These are phyloP conservation scores for Spergularia azorica DNA, from an alignment of 179 eudicot genomes.

Conservation along the genomic window DNA sequence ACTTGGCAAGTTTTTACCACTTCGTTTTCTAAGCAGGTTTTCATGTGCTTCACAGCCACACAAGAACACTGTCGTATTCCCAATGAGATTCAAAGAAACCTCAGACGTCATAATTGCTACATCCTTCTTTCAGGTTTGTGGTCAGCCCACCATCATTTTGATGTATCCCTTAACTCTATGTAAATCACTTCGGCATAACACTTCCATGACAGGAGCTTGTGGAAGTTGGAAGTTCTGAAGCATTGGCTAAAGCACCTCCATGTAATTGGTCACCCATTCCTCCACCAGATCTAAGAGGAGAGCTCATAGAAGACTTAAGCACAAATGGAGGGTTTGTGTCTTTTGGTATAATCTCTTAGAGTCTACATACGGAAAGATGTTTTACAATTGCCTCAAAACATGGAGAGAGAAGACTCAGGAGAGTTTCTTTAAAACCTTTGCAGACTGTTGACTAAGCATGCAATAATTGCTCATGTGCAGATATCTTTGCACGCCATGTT, in stretches of 20 bases:
- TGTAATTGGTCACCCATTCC: constrained; percentile 96
- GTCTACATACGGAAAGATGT: not conserved
- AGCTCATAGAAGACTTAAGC: constrained; percentile 73
- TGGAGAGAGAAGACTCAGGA: too few species aligned
- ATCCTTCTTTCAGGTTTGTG: constrained; percentile 89
- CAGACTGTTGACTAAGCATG: not conserved
- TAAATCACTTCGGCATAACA: not conserved
- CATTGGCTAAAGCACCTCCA: constrained; percentile 72
- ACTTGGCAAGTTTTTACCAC: constrained; percentile 1
- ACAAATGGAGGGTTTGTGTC: constrained; percentile 91
- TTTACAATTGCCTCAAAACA: not conserved
- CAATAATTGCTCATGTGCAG: constrained; percentile 38
- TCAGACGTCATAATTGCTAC: constrained; percentile 84
- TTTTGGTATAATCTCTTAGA: constrained; percentile 52
- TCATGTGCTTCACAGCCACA: constrained; percentile 50
- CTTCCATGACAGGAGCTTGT: constrained; percentile 63
- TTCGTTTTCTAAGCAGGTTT: constrained; percentile 10
- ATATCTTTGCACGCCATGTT: constrained; percentile 68
- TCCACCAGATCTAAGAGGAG: constrained; percentile 88
- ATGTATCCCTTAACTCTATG: not conserved
- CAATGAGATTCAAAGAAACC: constrained; percentile 83
- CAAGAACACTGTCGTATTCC: constrained; percentile 67
- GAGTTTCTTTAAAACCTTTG: too few species aligned
- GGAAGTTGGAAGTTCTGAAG: constrained; percentile 58
- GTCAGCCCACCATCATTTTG: not conserved